Base-by-base conservation (phyloP, 305 asterid genomes). In the Rubia tinctorum region DNA sequence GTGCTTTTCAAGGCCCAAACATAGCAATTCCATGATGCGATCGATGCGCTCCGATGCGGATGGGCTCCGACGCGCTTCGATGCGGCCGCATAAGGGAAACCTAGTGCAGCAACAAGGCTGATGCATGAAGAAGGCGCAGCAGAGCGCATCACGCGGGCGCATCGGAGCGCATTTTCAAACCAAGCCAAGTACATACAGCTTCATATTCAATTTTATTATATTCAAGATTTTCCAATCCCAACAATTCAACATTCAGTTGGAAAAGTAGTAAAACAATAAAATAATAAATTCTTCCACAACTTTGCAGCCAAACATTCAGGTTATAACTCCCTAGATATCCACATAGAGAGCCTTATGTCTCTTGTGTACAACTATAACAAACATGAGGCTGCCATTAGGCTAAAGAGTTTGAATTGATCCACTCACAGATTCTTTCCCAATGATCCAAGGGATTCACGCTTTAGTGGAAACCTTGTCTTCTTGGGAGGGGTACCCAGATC, bases 371-470 rank as follows among this genome's bases (percentile, higher is more conserved):
- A 49, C 56, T 49, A 49, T 49, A 49, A 56, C 17, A 30, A 20
- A 22, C 12, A 71, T 49, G 34, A 63, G 73, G 30, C 13, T 58
- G 6, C 30, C 42, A 78, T 13, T 8, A 10, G 68, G 30, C 40
- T 47, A n/a, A 68, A 70, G 47, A 0, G 20, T 55, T 18, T 53
- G 39, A 71, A 71, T 55, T 18, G 18, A 70, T 75, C 75, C 77
- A 84, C 94, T 72, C 79, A 94, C 98, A 97, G 88, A 82, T 97
- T 95, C 88, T 92, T 89, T 82, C 99, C 99, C 73, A 95, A 76
- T 82, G 99, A 89, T 71, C 99, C 99, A 78, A 95, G 95, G 78
- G 92, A 78, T 68, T 75, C 82, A 71, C 78, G 76, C 85, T 88
- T 79, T 76, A 84, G 86, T 53, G 98, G 98, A 80, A 72, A 87